Conservation (phyloP, 768 basidiomycete species). For the Trametes elegans region DNA sequence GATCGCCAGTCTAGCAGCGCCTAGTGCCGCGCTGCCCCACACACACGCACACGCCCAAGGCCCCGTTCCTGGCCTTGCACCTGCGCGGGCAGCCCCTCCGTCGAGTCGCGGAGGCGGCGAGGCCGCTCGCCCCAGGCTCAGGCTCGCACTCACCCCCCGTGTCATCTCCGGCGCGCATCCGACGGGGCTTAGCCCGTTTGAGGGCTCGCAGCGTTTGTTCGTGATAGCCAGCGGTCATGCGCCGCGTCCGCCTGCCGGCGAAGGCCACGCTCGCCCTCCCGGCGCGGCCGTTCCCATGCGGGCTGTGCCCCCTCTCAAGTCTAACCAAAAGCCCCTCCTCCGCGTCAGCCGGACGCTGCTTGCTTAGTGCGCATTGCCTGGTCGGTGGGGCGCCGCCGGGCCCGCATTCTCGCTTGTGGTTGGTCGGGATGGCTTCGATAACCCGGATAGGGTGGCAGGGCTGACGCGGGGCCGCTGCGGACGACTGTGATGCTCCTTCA, state of each 20-base stretch:
- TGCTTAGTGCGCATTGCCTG: no score
- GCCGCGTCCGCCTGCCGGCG: neutral
- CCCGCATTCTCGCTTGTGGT: no score
- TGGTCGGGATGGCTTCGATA: no score
- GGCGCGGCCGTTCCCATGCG: neutral
- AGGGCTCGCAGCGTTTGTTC: conserved; percentile 10
- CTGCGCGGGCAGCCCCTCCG: no score
- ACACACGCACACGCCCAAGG: neutral
- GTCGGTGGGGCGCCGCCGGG: no score
- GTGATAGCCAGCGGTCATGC: neutral
- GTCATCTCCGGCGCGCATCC: neutral
- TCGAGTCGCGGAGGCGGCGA: neutral
- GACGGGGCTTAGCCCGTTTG: conserved; percentile 2
- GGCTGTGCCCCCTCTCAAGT: conserved; percentile 1
- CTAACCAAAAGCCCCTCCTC: conserved; percentile 8
- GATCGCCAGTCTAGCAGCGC: no score
- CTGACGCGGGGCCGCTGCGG: neutral
- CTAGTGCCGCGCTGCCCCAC: neutral
- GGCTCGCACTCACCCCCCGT: neutral
- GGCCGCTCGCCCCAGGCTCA: neutral
- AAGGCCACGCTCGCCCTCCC: neutral
- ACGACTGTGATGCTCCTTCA: neutral
- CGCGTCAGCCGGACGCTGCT: no score
- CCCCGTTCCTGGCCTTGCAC: neutral
- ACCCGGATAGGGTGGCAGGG: no score